Evolutionary conservation across 2,329 filamentous ascomycete genomes (phyloP), one percentile per base, ranked within the genome.

Genomic region (Diaporthe ampelina): DNA sequence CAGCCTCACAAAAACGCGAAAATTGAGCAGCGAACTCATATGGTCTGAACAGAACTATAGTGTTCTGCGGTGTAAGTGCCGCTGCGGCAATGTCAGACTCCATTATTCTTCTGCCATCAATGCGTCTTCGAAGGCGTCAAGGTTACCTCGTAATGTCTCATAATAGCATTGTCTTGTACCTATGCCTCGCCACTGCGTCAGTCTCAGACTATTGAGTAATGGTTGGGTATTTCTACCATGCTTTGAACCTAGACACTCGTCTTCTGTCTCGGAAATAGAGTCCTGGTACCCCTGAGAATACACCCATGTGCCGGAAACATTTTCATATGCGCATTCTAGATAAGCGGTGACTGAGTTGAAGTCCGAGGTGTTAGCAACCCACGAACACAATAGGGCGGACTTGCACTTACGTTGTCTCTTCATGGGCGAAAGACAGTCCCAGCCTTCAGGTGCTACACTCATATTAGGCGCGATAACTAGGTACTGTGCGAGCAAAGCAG

Each of bases 11-110:
- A 13, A 10, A 59, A 10, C 15, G 13, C 0, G 57, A 13, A n/a
- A 59, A 59, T 15, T 59, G 57, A 40, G 57, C 35, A 17, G 57
- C 57, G 15, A 43, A n/a, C 35, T 59, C 57, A 59, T 40, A 59
- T 7, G 57, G 57, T 40, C 57, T 59, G 21, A 24, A 59, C 11
- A 59, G 21, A 24, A 40, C 5, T n/a, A 59, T 59, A n/a, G 57
- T 59, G 4, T 59, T 59, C 10, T 59, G 35, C 15, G 57, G 57
- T 8, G 57, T 59, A 10, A 59, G 57, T 1, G n/a, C 21, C 7
- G 57, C 57, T 59, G 35, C 21, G 21, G 17, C 1, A 9, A 11
- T n/a, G 10, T 59, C 3, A 59, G 35, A 40, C 29, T 32, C 10
- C 21, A 40, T 24, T 3, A 4, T 0, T 15, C 1, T 17, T n/a